Evolutionary conservation across 768 basidiomycete species (phyloP), one percentile per base, ranked within the genome.

Genomic region (Suillus subaureus): DNA sequence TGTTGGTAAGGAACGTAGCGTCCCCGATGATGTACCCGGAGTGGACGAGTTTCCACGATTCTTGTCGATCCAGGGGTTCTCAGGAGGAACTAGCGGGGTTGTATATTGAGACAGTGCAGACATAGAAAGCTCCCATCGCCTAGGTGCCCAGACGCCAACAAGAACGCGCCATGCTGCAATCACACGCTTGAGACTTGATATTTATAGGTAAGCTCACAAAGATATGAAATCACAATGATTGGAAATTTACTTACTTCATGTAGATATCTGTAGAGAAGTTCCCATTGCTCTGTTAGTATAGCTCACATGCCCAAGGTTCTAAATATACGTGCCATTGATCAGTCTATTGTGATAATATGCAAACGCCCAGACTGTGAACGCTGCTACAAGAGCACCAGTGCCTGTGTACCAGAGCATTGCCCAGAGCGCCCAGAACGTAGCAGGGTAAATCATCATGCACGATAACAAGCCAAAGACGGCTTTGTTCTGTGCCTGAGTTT

Each of bases 401-500:
- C 87, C 84, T 0, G 89, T 91, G 68, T 90, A 91, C 81, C 87
- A 86, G 65, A 97, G 83, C 49, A 95, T 74, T 16, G 90, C 88
- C 95, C 96, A 99, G 8, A 97, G 77, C 66, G 87, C 84, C 73
- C 93, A 87, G 81, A 98, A 98, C 40, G 89, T 78, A n/a, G 88
- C 75, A 26, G 94, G 89, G 80, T 98, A 97, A 51, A 92, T 89
- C 68, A 88, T 72, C 63, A 93, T 72, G 64, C 91, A 78, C 45
- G 91, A 86, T 62, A 97, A 76, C 42, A 97, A 71, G 2, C 95
- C 95, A 70, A 97, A 90, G 15, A 92, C 89, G 54, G 97, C 87
- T 82, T 99, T 99, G 82, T 94, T 99, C 83, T 99, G 96, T 52
- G 97, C 97, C 76, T 94, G 91, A 13, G 94, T 91, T 76, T 98